Evolutionary conservation across 352 stramenopile genomes (phyloP).

Genomic region (Bremia lactucae): DNA sequence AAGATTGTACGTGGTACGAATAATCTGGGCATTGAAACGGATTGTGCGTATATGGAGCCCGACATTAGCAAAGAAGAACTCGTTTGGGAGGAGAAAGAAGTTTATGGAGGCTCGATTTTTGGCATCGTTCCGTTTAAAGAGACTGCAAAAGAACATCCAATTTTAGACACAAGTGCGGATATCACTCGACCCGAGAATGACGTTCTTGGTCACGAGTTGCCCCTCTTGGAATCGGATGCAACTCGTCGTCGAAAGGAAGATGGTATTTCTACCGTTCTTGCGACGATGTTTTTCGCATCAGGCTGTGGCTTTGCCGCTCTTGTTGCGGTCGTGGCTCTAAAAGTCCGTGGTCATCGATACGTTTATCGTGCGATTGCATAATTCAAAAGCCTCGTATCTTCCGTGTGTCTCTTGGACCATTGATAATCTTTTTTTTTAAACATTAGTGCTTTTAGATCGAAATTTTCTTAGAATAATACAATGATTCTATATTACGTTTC

Average conservation of each 20-base stretch:
- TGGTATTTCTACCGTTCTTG: slow-evolving; percentile 21
- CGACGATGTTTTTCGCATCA: slow-evolving; percentile 45
- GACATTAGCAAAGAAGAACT: slow-evolving; percentile 74
- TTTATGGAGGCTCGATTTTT: slow-evolving; percentile 71
- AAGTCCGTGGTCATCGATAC: slow-evolving; percentile 40
- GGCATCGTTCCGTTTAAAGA: slow-evolving; percentile 67
- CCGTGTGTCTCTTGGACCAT: too few species aligned
- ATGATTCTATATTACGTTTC: too few species aligned
- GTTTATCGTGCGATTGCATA: slow-evolving; percentile 43
- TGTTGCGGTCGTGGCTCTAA: slow-evolving; percentile 28
- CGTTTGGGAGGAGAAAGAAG: slow-evolving; percentile 65
- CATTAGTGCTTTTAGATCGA: slow-evolving; percentile 10
- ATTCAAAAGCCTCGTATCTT: too few species aligned
- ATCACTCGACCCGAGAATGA: slow-evolving; percentile 45
- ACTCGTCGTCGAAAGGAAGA: neutral
- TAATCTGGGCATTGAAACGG: slow-evolving; percentile 86
- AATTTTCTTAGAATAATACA: too few species aligned
- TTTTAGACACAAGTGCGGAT: slow-evolving; percentile 81
- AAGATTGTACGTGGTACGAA: slow-evolving; percentile 89
- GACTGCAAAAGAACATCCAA: slow-evolving; percentile 67
- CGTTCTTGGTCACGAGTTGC: slow-evolving; percentile 8
- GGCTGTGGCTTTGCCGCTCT: slow-evolving; percentile 40
- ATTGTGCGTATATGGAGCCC: slow-evolving; percentile 84
- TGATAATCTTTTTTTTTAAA: neutral
- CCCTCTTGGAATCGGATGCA: slow-evolving; percentile 5